A percentile compares a stretch with the other conserved stretches of the same genome.
These are phyloP conservation scores for Wickerhamomyces rabaulensis DNA, from an alignment of 805 yeast species.

Conservation along the genomic window DNA sequence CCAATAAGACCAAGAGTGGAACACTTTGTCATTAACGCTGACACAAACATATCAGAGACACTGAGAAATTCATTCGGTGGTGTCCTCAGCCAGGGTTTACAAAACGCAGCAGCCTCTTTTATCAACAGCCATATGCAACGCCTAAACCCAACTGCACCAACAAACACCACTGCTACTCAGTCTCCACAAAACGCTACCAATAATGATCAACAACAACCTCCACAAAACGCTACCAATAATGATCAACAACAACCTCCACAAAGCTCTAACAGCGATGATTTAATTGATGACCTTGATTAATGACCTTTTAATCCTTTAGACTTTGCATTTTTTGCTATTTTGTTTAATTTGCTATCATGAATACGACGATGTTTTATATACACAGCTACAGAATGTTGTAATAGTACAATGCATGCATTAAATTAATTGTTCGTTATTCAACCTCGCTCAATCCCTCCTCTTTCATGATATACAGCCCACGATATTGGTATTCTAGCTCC, in stretches of 20 bases:
- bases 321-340: not conserved
- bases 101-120: not conserved
- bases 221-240: not conserved
- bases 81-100: not conserved
- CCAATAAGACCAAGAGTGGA: not conserved
- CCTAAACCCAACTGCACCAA: not conserved
- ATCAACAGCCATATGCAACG: not conserved
- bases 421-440: constrained; percentile 3
- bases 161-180: not conserved
- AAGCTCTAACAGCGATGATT: not conserved
- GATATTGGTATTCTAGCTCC: constrained; percentile 21
- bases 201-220: constrained; percentile 1
- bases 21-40: not conserved
- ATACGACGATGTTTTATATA: not conserved
- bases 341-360: not conserved
- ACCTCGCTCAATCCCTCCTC: constrained; percentile 13
- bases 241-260: not conserved
- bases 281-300: not conserved
- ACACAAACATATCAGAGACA: not conserved
- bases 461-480: constrained; percentile 24
- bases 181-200: constrained; percentile 1
- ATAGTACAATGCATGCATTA: not conserved
- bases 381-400: too few relatives aligned
- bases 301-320: not conserved
- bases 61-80: not conserved